Evolutionary conservation across 1,284 basidiomycete genomes (phyloP), one percentile per base, ranked within the genome.

Genomic region (Anthracocystis walkeri): DNA sequence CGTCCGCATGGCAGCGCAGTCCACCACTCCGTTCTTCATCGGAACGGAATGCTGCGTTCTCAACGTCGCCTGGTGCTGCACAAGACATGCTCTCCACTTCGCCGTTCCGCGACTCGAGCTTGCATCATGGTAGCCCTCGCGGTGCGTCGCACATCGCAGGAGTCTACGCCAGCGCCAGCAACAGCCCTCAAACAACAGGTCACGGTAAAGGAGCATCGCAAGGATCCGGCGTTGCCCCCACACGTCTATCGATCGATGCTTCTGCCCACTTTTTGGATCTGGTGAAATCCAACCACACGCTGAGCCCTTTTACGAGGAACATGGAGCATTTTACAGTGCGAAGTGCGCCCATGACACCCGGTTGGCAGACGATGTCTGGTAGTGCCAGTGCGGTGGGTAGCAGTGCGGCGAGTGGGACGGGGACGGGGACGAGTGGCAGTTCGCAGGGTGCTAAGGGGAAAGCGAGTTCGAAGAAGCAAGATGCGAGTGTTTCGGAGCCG

Each of bases 291-390:
- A 82, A 81, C 41, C 82, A 84, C 46, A 84, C 82, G 8, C 52
- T 84, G 21, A 79, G 78, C 31, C 82, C 81, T 7, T 83, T 77
- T 55, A 82, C 82, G 7, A 68, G 77, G 25, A 73, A 73, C 40
- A 68, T 81, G 60, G 81, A 82, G 58, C 80, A 79, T 21, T 78
- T 82, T 18, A 78, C 81, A 4, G 77, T 83, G 46, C 75, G 82
- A 29, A 81, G 75, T 38, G 75, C 79, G 38, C 82, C 82, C 0
- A 77, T 74, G n/a, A 77, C 78, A 10, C 78, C 76, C 23, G 77
- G 75, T 4, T 71, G 63, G 73, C 71, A 69, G 53, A 66, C 56
- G 6, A 42, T 44, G 16, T 64, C 60, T 1, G 73, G 59, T 2
- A 71, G 52, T 21, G 64, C 50, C 4, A 75, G 73, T 56, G 73